Evolutionary conservation across 164 flowering plant genomes (phyloP), one percentile per base, ranked within the genome.

Genomic region (Houttuynia cordata): DNA sequence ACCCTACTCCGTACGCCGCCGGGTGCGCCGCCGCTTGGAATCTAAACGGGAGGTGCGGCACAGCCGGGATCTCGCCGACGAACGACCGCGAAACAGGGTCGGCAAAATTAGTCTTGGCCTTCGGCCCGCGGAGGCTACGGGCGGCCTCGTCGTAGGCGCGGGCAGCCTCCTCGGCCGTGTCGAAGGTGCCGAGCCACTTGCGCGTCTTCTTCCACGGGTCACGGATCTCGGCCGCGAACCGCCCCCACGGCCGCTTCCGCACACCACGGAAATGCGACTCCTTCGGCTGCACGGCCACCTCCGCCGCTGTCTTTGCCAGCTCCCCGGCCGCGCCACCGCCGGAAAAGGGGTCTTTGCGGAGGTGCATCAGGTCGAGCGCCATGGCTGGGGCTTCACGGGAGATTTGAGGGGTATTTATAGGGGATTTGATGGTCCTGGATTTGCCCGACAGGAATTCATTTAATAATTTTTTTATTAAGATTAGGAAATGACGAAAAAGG

Each of bases 131-230:
- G 61, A 79, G 79, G 51, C 54, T 69, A 37, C 70, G 63, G 19
- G 83, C 80, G 10, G 80, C 83, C 25, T 72, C 78, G 60, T 79
- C 86, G 67, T 77, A 81, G 7, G 83, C 81, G 51, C 71, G 14
- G 1, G 81, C 81, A 0, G 85, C 81, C 58, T 75, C 81, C 66
- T 76, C 80, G 8, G 82, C 80, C 30, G 80, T 76, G 56, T 74
- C 82, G 62, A 79, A 77, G 20, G 81, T 79, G 0, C 83, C 83
- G 14, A 81, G 76, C 84, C 83, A 77, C 41, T 74, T 76, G 54
- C 83, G 69, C 17, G 83, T 75, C 69, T 79, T 79, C 73, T 73
- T 79, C 80, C 80, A 79, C 41, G 83, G 83, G 65, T 79, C 83
- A 22, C 83, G 73, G 45, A 79, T 79, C 80, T 79, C 83, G 3